A percentile compares a stretch with the other conserved stretches of the same genome.
phyloP scores from a whole-genome alignment of 75 land plant genomes.

The Sequoiadendron giganteum region DNA sequence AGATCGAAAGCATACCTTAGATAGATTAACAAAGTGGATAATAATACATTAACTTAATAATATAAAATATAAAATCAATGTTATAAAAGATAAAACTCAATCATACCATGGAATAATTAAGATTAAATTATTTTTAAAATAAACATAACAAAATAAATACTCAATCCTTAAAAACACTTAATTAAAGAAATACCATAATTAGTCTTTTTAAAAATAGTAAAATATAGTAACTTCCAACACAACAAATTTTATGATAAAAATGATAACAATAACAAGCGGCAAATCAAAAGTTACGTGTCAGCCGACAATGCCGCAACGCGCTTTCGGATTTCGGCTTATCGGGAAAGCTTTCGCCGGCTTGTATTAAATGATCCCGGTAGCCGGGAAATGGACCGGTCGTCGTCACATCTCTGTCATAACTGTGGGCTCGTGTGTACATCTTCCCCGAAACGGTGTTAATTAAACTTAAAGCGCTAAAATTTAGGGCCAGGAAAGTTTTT shows the following conservation, averaged over 20 bases:
- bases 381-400: neutral
- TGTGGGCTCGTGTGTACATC: neutral
- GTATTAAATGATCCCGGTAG: neutral
- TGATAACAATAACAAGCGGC: neutral
- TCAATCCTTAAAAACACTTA: too few relatives aligned
- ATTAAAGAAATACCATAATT: too few relatives aligned
- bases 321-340: neutral
- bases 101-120: too few relatives aligned
- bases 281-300: neutral
- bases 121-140: too few relatives aligned
- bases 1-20: too few relatives aligned
- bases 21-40: too few relatives aligned
- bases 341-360: neutral
- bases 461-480: neutral
- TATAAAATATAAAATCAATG: too few relatives aligned
- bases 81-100: too few relatives aligned
- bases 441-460: neutral
- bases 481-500: neutral
- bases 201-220: neutral
- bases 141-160: too few relatives aligned
- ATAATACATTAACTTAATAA: too few relatives aligned
- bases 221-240: neutral
- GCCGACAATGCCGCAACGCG: neutral
- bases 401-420: neutral
- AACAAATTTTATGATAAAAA: neutral